Percentiles rank a stretch among this genome's conserved stretches.
These are phyloP conservation scores for Hemileia vastatrix DNA, from an alignment of 1,284 basidiomycete species.

Conservation along the genomic window DNA sequence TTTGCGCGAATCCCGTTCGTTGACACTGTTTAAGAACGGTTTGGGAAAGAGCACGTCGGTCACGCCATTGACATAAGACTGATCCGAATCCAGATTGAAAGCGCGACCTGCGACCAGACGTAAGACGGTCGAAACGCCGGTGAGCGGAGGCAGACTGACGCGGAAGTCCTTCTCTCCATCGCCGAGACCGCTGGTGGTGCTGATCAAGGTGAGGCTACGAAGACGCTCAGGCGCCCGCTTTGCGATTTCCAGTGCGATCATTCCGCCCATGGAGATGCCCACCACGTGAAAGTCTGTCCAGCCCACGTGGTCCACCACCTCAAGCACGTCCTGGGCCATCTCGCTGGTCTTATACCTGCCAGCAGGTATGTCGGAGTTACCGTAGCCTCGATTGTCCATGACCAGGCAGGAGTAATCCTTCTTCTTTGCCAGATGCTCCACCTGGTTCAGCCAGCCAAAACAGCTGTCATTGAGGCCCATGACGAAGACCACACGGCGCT, in stretches of 20 bases:
- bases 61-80: conserved; percentile 53
- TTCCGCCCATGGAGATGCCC: conserved; percentile 70
- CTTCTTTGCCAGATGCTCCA: conserved; percentile 37
- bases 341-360: conserved; percentile 20
- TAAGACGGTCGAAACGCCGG: conserved; percentile 44
- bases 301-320: conserved; percentile 59
- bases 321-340: conserved; percentile 46
- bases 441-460: conserved; percentile 38
- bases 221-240: conserved; percentile 58
- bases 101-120: conserved; percentile 45
- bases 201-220: conserved; percentile 57
- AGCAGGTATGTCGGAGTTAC: conserved; percentile 63
- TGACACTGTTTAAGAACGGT: conserved; percentile 54
- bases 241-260: conserved; percentile 67
- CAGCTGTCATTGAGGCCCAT: conserved; percentile 45
- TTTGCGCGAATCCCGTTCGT: conserved; percentile 49
- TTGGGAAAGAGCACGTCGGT: conserved; percentile 55
- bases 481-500: too few species aligned
- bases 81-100: conserved; percentile 50
- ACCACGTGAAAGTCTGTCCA: conserved; percentile 77
- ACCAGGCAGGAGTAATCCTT: conserved; percentile 55
- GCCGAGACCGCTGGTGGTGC: conserved; percentile 64
- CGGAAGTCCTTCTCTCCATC: conserved; percentile 6
- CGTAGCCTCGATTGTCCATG: conserved; percentile 78
- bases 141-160: conserved; percentile 13